These are phyloP conservation scores for Trichoderma arundinaceum DNA, from an alignment of 2,329 filamentous ascomycete genomes.

Conservation along the genomic window DNA sequence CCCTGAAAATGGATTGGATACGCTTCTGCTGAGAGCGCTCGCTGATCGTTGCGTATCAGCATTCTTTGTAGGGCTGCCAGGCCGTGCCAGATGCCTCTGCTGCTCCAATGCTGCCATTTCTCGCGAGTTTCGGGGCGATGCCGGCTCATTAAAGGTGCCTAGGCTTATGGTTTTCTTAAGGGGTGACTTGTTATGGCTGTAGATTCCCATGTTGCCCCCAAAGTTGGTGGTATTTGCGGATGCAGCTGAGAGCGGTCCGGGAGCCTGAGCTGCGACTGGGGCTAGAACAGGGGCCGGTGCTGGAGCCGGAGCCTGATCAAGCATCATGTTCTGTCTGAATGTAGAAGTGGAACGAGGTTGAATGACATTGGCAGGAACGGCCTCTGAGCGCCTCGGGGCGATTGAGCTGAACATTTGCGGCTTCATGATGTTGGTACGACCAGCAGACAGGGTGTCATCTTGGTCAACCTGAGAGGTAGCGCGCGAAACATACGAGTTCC, in stretches of 20 bases:
- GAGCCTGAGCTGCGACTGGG: constrained; percentile 33
- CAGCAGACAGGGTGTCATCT: constrained; percentile 52
- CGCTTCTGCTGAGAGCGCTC: constrained; percentile 33
- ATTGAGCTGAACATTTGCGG: constrained; percentile 52
- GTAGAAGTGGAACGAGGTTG: constrained; percentile 41
- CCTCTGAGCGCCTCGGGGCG: constrained; percentile 44
- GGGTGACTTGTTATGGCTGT: constrained; percentile 79
- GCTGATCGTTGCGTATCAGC: constrained; percentile 41
- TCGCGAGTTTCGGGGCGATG: constrained; percentile 63
- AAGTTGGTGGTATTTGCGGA: constrained; percentile 42
- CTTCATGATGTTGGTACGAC: constrained; percentile 46
- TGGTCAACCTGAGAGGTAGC: constrained; percentile 82
- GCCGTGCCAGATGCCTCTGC: constrained; percentile 48
- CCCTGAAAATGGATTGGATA: constrained; percentile 49
- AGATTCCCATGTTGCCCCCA: constrained; percentile 81
- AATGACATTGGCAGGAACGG: constrained; percentile 42
- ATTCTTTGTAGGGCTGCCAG: constrained; percentile 51
- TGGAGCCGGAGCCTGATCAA: constrained; percentile 38
- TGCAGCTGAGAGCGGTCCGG: constrained; percentile 32
- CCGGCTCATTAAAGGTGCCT: constrained; percentile 57
- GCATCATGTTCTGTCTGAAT: constrained; percentile 46
- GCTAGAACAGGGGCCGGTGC: constrained; percentile 33
- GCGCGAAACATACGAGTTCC: constrained; percentile 78
- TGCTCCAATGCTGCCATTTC: constrained; percentile 66
- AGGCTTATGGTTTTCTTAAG: constrained; percentile 76